Evolutionary conservation across 2,329 filamentous ascomycete species (phyloP), one percentile per base, ranked within the genome.

Genomic region (Botrytis cinerea): DNA sequence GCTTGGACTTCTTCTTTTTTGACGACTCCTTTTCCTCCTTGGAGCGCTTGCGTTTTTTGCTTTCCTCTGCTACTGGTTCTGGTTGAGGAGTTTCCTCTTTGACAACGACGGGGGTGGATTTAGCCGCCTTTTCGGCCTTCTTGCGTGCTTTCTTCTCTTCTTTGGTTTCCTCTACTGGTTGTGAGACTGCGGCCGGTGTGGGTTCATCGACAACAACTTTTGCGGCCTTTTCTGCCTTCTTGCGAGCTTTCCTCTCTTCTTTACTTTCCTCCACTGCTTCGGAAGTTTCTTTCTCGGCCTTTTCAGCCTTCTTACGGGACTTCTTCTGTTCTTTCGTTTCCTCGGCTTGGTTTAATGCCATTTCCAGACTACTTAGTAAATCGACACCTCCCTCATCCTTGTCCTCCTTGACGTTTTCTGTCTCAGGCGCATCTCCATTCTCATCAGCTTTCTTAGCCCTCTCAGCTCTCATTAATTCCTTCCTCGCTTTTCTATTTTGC

Each of bases 41-140:
- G 40, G 74, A 72, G 22, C 72, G 67, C 20, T 75, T 73, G 38
- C 43, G 43, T 71, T 76, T 71, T 72, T 73, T 73, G 73, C 54
- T 45, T 59, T 71, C 69, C 4, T 64, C 69, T 46, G 16, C 63
- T n/a, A 43, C 16, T 28, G 43, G 22, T 32, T 40, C 54, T 48
- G 62, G 28, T 35, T 73, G 51, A n/a, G 60, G 60, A 18, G 70
- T 48, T 28, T n/a, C 46, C 54, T 73, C 46, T 75, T 71, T 67
- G 40, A 61, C 64, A 20, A 57, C 14, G 2, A 18, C 3, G 18
- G 57, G 25, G 46, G 73, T 51, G 25, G 70, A 32, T 57, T 75
- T 74, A 25, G 69, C 66, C 0, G 59, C 51, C 10, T 64, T 73
- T 68, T 75, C 76, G 14, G 71, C 57, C 46, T 75, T 75, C 63